phyloP scores from a whole-genome alignment of 352 stramenopile genomes.

The Phytophthora meadii region DNA sequence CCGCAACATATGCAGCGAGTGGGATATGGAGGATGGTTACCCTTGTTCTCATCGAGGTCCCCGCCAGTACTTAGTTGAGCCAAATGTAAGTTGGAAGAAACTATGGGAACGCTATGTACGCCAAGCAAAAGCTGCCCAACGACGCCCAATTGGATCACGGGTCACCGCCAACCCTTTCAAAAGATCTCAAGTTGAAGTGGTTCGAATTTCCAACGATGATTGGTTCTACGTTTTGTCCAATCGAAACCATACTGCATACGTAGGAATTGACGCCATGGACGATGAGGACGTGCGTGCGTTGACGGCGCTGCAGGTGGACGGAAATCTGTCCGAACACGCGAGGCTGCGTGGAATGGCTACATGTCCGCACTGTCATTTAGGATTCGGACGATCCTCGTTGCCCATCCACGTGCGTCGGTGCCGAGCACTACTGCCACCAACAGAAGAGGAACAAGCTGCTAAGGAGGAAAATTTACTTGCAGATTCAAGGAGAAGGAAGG shows the following conservation, averaged over 20 bases:
- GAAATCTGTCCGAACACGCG: conserved; percentile 18
- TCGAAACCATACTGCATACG: background rate
- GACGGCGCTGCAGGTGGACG: conserved; percentile 33
- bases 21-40: too few relatives aligned
- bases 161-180: too few relatives aligned
- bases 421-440: conserved; percentile 46
- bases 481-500: conserved; percentile 35
- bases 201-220: background rate
- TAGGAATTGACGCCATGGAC: conserved; percentile 21
- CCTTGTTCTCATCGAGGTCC: too few relatives aligned
- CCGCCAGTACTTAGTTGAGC: too few relatives aligned
- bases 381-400: conserved; percentile 66
- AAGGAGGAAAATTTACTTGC: background rate
- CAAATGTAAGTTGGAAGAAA: too few relatives aligned
- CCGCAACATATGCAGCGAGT: too few relatives aligned
- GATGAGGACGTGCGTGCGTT: conserved; percentile 50
- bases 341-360: conserved; percentile 31
- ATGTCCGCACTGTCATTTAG: conserved; percentile 68
- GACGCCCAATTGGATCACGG: too few relatives aligned
- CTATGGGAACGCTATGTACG: too few relatives aligned
- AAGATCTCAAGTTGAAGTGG: conserved; percentile 1
- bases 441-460: conserved; percentile 31
- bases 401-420: conserved; percentile 71
- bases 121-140: too few relatives aligned
- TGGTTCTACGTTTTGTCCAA: conserved; percentile 19